Base-by-base conservation (phyloP, 2,329 filamentous ascomycete genomes). In the Trichophyton simii region DNA sequence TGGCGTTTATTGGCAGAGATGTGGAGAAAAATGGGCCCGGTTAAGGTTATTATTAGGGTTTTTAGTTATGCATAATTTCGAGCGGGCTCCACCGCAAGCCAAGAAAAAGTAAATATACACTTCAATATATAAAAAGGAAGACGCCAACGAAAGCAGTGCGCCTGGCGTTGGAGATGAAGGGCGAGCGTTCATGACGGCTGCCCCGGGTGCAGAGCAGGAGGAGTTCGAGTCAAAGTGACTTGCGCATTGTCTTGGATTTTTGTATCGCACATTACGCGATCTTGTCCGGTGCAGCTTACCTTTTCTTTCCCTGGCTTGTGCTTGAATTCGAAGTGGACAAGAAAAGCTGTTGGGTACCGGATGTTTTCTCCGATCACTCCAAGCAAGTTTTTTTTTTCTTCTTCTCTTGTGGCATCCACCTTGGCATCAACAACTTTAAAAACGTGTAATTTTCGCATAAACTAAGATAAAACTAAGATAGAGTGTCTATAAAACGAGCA, bases 31-130 rank as follows among this genome's bases (percentile, higher is more conserved):
- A 28, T 42, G 41, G 31, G 22, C 18, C 22, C n/a, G 13, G 22
- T 42, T 58, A 58, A 58, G 55, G 55, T 58, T 58, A 58, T 44
- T 31, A 13, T 42, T 58, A 58, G 55, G 55, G 25, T 44, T 55
- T 31, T 44, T 58, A 58, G 41, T 58, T 58, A 58, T 58, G 55
- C 55, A 58, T 58, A 58, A 22, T 20, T 58, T 55, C 31, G 7
- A 18, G 50, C 50, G 25, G 50, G 31, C n/a, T 55, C 50, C 50
- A 55, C 50, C 31, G 15, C 13, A 28, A 36, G 18, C 15, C 50
- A 36, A 28, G n/a, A 36, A 34, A 55, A 55, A 55, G 31, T 28
- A 50, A 50, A 50, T 50, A 50, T 50, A 50, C 46, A 50, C 46
- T 50, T 31, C 46, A 50, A 50, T 48, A 50, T 50, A 50, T 50